A percentile compares a stretch with the other conserved stretches of the same genome.
Conservation (phyloP, 176 grass and related monocot genomes). For the bread wheat (Triticum aestivum) region IWGSC_CS_RefSeq_v2.1 NC_057804.1:587218375-587218874, state of each 20-base stretch:
- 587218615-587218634: not conserved
- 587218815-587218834: not conserved
- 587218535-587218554: no score
- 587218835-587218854: not conserved
- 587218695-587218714: not conserved
- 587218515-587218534: no score
- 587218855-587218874: not conserved
- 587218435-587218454: no score
- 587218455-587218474: no score
- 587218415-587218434: no score
- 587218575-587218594: not conserved
- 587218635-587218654: not conserved
- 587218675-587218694: not conserved
- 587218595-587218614: not conserved
- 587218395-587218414: no score
- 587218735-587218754: not conserved
- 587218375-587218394: not conserved
- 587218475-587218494: no score
- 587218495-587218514: no score
- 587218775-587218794: not conserved
- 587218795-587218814: not conserved
- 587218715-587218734: not conserved
- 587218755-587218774: not conserved
- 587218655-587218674: not conserved
- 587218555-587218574: no score